phyloP scores from a whole-genome alignment of 164 flowering plant species.

The Akebia trifoliata region DNA sequence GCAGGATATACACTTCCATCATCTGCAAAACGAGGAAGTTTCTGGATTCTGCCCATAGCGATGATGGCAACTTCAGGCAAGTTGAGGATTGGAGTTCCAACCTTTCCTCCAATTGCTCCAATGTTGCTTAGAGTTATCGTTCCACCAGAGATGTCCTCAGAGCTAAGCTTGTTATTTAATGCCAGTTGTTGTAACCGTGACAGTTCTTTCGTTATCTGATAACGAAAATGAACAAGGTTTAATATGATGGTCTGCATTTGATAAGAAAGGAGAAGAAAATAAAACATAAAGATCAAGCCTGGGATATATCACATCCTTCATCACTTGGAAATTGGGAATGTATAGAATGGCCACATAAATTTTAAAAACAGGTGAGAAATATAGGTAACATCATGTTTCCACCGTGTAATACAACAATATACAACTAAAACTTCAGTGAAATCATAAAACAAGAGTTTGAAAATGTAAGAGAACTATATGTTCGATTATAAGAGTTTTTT shows the following conservation, averaged over 20 bases:
- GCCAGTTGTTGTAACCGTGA: constrained; percentile 72
- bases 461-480: too few relatives aligned
- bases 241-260: constrained; percentile 7
- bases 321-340: not conserved
- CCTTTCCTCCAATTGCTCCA: constrained; percentile 94
- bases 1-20: constrained; percentile 70
- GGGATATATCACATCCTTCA: not conserved
- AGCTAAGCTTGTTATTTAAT: constrained; percentile 61
- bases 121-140: constrained; percentile 92
- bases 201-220: constrained; percentile 79
- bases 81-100: constrained; percentile 82
- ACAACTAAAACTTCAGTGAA: not conserved
- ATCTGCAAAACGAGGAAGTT: constrained; percentile 61
- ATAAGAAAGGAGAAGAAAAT: not conserved
- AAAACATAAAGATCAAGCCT: not conserved
- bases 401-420: too few relatives aligned
- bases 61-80: constrained; percentile 90
- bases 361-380: not conserved
- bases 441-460: too few relatives aligned
- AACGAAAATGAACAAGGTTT: constrained; percentile 8
- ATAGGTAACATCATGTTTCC: not conserved
- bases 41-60: constrained; percentile 82
- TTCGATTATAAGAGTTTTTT: too few relatives aligned
- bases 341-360: not conserved
- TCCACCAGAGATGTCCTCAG: constrained; percentile 79